Conservation (phyloP, 148 eudicot genomes). For the Amaranthus cruentus region DNA sequence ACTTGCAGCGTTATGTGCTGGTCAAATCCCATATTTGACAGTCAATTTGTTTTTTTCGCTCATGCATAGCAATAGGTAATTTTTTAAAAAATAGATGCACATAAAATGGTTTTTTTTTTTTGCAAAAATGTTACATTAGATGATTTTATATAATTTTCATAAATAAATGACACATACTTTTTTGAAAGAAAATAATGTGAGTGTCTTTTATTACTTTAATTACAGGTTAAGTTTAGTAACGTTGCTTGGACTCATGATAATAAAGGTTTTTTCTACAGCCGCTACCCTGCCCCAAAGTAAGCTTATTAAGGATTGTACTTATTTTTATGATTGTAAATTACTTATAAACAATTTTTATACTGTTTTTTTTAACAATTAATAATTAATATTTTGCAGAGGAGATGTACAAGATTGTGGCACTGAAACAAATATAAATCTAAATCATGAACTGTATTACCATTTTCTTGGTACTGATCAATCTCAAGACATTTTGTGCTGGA, state of each 20-base stretch:
- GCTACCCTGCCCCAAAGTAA: slow-evolving; percentile 83
- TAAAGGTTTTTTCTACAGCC: slow-evolving; percentile 86
- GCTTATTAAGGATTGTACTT: not conserved
- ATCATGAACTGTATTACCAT: slow-evolving; percentile 78
- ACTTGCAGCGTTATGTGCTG: too few relatives aligned
- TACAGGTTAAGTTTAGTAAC: slow-evolving; percentile 76
- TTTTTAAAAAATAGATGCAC: too few relatives aligned
- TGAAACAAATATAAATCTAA: slow-evolving; percentile 62
- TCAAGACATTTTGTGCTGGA: slow-evolving; percentile 84
- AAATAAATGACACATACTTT: too few relatives aligned
- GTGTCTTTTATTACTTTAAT: too few relatives aligned
- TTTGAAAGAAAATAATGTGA: too few relatives aligned
- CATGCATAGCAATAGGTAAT: too few relatives aligned
- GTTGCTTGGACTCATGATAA: slow-evolving; percentile 86
- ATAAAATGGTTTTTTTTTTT: too few relatives aligned
- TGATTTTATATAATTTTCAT: too few relatives aligned
- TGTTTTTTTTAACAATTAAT: not conserved
- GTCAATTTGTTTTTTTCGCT: too few relatives aligned
- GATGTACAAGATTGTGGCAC: slow-evolving; percentile 65
- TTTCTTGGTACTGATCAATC: slow-evolving; percentile 80
- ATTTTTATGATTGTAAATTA: not conserved
- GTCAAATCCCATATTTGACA: too few relatives aligned
- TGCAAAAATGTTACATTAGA: too few relatives aligned
- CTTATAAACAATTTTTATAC: not conserved
- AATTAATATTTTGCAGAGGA: slow-evolving; percentile 25